Evolutionary conservation across 768 basidiomycete genomes (phyloP), one percentile per base, ranked within the genome.

Genomic region (Chlorophyllum brunneum): DNA sequence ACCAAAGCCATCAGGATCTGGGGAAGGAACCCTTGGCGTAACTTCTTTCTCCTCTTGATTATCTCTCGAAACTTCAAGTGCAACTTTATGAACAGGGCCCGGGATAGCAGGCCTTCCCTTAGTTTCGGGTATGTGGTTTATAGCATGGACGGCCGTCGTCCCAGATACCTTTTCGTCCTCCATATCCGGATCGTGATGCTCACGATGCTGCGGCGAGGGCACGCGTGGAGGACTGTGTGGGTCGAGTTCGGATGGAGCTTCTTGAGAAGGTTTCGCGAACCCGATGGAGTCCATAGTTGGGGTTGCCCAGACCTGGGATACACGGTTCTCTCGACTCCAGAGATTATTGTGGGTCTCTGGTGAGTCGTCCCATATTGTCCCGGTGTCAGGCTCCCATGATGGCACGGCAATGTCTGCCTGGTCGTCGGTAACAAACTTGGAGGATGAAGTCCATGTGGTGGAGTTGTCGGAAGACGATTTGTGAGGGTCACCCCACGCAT

Each of bases 401-500:
- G 50, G 47, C 40, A 38, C 23, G 10, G 29, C 48, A 22, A 48
- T 37, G 13, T 39, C 43, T 29, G 52, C 46, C 34, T 54, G 43
- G 36, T 51, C 31, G 23, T 50, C 39, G 29, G 48, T 34, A 54
- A 55, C 30, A 31, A 39, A 26, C 42, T 44, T 50, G 51, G 52
- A 44, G 24, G 64, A 63, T 23, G 60, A 54, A 37, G 59, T 52
- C 65, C 64, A 66, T 22, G 45, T 27, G 42, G 41, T 11, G 31
- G 37, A 36, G 51, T 40, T 24, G 48, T 51, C 16, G 56, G 45
- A 20, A 54, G 40, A 50, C 34, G 60, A 54, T 51, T 73, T 71
- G 18, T 70, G 57, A 41, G 80, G 63, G 55, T 82, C 79, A 50
- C 73, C 77, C 85, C 83, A 87, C 50, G 82, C 78, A 65, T 84